Evolutionary conservation across 805 yeast species (phyloP), one percentile per base, ranked within the genome.

Genomic region (fission yeast (Schizosaccharomyces pombe)): DNA sequence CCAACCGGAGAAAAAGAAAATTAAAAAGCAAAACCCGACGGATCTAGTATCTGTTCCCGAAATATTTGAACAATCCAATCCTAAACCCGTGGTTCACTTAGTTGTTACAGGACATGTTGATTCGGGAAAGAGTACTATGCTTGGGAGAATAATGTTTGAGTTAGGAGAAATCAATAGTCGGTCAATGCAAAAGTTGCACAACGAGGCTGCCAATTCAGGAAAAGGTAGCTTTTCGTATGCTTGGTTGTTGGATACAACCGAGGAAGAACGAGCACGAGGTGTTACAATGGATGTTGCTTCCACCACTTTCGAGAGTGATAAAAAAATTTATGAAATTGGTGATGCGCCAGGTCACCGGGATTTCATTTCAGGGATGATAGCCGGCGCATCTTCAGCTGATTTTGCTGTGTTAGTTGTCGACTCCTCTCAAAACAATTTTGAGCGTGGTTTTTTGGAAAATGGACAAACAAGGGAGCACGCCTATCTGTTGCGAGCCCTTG

Each of bases 281-380:
- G 85, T 83, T 3, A 83, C 93, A 2, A 78, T 82, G 26, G 93
- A 83, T 62, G 76, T 82, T 32, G 79, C 83, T 56, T 79, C 80
- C 54, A 78, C 83, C 6, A 69, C 71, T 40, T 79, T 83, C 57
- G 81, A 77, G 60, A 80, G 87, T 2, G 54, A 62, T 0, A 63
- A 60, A 2, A 70, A 78, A 4, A 66, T 72, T 52, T 81, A 79
- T 63, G 78, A 85, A 0, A 79, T 85, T 3, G 76, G 83, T 55
- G 93, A 83, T 67, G 86, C 93, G 0, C 93, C 93, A 0, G 93
- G 93, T 0, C 93, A 83, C 65, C 72, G 73, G 57, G 91, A 83
- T 61, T 83, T 80, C 64, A 82, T 83, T 32, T 93, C 93, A 3
- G 84, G 81, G 60, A 81, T 83, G 85, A 82, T 83, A 59, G 82